Percentiles rank a stretch among this genome's conserved stretches.
phyloP scores from a whole-genome alignment of 169 alveolate genomes.

The Plasmodium reichenowi region DNA sequence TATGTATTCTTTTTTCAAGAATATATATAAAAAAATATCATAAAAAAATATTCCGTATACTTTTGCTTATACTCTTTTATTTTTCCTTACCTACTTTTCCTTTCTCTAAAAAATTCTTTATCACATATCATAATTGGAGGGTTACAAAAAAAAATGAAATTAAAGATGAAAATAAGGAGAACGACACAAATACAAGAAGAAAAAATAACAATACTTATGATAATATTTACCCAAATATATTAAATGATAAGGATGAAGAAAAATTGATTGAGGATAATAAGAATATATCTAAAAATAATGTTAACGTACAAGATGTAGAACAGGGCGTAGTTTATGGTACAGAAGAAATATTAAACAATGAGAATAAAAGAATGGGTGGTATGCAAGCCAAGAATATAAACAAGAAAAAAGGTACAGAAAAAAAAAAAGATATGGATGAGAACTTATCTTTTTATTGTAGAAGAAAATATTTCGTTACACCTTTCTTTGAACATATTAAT shows the following conservation, averaged over 20 bases:
- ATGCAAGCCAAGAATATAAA: background rate
- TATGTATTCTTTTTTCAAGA: slow-evolving; percentile 65
- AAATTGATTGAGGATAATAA: too few species aligned
- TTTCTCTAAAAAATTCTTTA: slow-evolving; percentile 34
- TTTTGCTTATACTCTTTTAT: slow-evolving; percentile 27
- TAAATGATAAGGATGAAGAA: too few species aligned
- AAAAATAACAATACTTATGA: too few species aligned
- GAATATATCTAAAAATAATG: too few species aligned
- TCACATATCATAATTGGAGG: slow-evolving; percentile 20
- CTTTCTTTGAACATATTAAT: slow-evolving; percentile 53
- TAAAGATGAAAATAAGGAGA: background rate
- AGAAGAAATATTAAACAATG: too few species aligned
- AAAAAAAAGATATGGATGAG: background rate
- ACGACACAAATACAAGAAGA: background rate
- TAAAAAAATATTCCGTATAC: slow-evolving; percentile 33
- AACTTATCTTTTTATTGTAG: background rate
- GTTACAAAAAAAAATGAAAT: background rate
- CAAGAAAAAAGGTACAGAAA: background rate
- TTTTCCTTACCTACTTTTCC: slow-evolving; percentile 23
- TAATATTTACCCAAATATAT: too few species aligned
- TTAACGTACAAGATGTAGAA: too few species aligned
- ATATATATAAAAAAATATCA: slow-evolving; percentile 67
- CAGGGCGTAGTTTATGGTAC: too few species aligned
- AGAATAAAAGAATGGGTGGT: background rate
- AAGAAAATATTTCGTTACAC: slow-evolving; percentile 39